These are phyloP conservation scores for Clarireedia paspali DNA, from an alignment of 2,329 filamentous ascomycete genomes.

Conservation along the genomic window DNA sequence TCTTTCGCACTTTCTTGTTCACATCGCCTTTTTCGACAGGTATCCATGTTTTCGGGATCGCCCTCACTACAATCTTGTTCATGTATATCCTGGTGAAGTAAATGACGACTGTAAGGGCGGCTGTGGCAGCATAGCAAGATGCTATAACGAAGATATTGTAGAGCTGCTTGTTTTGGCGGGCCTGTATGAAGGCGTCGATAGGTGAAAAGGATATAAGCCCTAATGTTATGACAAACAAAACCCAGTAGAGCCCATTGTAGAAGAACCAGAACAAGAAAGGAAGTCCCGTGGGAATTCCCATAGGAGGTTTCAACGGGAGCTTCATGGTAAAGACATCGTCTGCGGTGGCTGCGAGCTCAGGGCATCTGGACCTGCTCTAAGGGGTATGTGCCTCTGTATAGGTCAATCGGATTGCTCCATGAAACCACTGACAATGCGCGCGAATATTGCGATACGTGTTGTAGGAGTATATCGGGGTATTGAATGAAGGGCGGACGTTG, in stretches of 20 bases:
- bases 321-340: conserved; percentile 7
- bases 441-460: too few relatives aligned
- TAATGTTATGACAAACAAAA: conserved; percentile 67
- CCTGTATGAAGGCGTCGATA: conserved; percentile 72
- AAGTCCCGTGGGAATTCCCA: not conserved
- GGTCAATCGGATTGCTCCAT: too few relatives aligned
- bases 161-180: conserved; percentile 54
- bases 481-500: too few relatives aligned
- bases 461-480: too few relatives aligned
- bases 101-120: conserved; percentile 63
- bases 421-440: too few relatives aligned
- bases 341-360: not conserved
- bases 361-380: not conserved
- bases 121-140: conserved; percentile 66
- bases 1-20: conserved; percentile 61
- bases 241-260: conserved; percentile 70
- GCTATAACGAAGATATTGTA: conserved; percentile 81
- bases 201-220: conserved; percentile 73
- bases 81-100: conserved; percentile 67
- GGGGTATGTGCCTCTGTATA: not conserved
- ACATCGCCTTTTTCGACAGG: conserved; percentile 83
- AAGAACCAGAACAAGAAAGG: conserved; percentile 32
- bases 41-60: conserved; percentile 67
- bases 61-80: too few relatives aligned
- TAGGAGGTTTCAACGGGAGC: not conserved